These are phyloP conservation scores for Ophiosphaerella herpotricha DNA, from an alignment of 2,329 filamentous ascomycete genomes.

Conservation along the genomic window DNA sequence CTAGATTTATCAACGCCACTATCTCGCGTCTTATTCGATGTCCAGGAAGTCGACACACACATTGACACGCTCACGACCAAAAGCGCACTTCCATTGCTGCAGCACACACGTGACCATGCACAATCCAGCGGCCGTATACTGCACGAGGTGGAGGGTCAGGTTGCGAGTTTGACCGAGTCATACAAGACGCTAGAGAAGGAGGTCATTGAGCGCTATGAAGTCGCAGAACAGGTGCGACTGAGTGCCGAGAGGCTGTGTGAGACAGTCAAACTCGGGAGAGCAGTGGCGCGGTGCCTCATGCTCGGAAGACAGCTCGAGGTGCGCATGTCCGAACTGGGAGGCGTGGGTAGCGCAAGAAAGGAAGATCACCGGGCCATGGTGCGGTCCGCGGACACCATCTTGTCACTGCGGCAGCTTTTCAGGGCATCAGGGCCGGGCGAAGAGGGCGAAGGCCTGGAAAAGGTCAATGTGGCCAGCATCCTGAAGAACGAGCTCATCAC, in stretches of 20 bases:
- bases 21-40: slow-evolving; percentile 91
- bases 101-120: slow-evolving; percentile 76
- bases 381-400: slow-evolving; percentile 77
- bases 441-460: slow-evolving; percentile 76
- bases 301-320: slow-evolving; percentile 84
- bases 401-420: slow-evolving; percentile 76
- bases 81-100: slow-evolving; percentile 77
- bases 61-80: slow-evolving; percentile 88
- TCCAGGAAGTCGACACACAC: slow-evolving; percentile 95
- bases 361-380: slow-evolving; percentile 80
- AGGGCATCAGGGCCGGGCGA: slow-evolving; percentile 69
- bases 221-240: slow-evolving; percentile 78
- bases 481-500: slow-evolving; percentile 71
- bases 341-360: slow-evolving; percentile 54
- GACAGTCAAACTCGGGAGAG: slow-evolving; percentile 75
- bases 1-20: slow-evolving; percentile 93
- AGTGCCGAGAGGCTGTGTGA: slow-evolving; percentile 80
- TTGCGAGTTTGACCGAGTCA: slow-evolving; percentile 78
- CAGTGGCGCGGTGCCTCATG: slow-evolving; percentile 77
- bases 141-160: slow-evolving; percentile 76
- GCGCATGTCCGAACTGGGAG: slow-evolving; percentile 74
- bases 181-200: slow-evolving; percentile 86
- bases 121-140: slow-evolving; percentile 74
- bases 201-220: slow-evolving; percentile 81
- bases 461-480: slow-evolving; percentile 71